These are phyloP conservation scores for Fusarium napiforme DNA, from an alignment of 2,329 filamentous ascomycete genomes.

Conservation along the genomic window DNA sequence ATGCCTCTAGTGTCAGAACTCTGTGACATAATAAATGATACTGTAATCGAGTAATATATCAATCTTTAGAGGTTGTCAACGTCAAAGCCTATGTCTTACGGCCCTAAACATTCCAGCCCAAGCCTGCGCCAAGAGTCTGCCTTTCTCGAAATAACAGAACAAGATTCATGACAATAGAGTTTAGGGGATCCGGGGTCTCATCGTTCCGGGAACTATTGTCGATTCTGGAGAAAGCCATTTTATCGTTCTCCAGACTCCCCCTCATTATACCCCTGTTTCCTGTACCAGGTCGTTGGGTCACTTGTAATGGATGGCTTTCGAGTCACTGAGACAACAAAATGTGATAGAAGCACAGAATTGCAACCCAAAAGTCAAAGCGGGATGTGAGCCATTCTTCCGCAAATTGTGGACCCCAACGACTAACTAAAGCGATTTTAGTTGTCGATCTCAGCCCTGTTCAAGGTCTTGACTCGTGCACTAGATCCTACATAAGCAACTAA, in stretches of 20 bases:
- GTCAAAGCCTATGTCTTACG: not conserved
- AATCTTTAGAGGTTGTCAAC: not conserved
- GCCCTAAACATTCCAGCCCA: not conserved
- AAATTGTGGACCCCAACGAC: not conserved
- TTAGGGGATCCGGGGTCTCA: not conserved
- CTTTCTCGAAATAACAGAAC: not conserved
- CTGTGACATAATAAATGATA: not conserved
- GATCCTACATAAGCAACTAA: not conserved
- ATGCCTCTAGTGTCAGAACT: not conserved
- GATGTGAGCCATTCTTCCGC: not conserved
- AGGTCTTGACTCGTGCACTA: slow-evolving; percentile 6
- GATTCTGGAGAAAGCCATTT: not conserved
- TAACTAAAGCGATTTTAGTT: not conserved
- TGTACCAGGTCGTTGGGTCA: not conserved
- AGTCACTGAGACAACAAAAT: not conserved
- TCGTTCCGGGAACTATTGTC: not conserved
- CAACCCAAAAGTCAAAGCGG: not conserved
- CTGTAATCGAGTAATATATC: not conserved
- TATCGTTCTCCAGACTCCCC: not conserved
- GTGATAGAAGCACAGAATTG: slow-evolving; percentile 1
- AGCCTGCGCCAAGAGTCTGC: not conserved
- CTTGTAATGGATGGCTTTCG: not conserved
- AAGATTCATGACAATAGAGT: not conserved
- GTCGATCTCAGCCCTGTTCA: slow-evolving; percentile 12
- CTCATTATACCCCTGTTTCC: not conserved